Conservation (phyloP, 352 stramenopile genomes). For the Plasmopara viticola region DNA sequence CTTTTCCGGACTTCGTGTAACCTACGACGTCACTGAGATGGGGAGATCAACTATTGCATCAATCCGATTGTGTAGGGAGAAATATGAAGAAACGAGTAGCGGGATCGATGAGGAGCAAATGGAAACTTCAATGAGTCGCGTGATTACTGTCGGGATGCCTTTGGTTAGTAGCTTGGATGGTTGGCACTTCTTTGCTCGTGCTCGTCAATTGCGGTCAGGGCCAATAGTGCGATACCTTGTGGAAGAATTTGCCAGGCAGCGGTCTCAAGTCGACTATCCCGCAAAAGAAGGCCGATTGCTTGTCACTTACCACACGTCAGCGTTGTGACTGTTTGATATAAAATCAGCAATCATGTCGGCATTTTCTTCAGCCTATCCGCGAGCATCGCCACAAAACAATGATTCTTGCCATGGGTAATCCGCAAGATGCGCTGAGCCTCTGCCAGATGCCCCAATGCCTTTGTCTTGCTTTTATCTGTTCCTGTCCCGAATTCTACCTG, state of each 20-base stretch:
- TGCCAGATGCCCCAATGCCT: slow-evolving; percentile 24
- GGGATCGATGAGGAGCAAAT: slow-evolving; percentile 5
- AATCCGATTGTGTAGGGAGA: slow-evolving; percentile 23
- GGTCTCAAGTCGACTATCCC: slow-evolving; percentile 19
- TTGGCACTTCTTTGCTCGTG: slow-evolving; percentile 30
- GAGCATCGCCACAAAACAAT: slow-evolving; percentile 40
- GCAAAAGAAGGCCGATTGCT: slow-evolving; percentile 18
- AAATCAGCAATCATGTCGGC: slow-evolving; percentile 6
- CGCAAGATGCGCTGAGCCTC: slow-evolving; percentile 40
- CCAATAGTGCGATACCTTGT: slow-evolving; percentile 32
- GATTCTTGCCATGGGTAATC: slow-evolving; percentile 46
- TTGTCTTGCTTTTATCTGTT: slow-evolving; percentile 6
- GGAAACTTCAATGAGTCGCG: slow-evolving; percentile 5
- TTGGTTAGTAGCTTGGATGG: slow-evolving; percentile 21
- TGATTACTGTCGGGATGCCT: slow-evolving; percentile 29
- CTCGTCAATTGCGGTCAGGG: slow-evolving; percentile 10
- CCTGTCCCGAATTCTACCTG: slow-evolving; percentile 5
- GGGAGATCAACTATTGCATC: slow-evolving; percentile 23
- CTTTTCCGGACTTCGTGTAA: slow-evolving; percentile 45
- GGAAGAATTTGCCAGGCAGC: slow-evolving; percentile 21
- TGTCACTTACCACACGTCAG: slow-evolving; percentile 9
- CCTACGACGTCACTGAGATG: slow-evolving; percentile 26
- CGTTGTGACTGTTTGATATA: too few species aligned
- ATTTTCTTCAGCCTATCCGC: slow-evolving; percentile 21
- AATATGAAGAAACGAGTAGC: slow-evolving; percentile 4